Evolutionary conservation across 371 early-diverging fungal genomes (phyloP).

Genomic region (Mucor lusitanicus): DNA sequence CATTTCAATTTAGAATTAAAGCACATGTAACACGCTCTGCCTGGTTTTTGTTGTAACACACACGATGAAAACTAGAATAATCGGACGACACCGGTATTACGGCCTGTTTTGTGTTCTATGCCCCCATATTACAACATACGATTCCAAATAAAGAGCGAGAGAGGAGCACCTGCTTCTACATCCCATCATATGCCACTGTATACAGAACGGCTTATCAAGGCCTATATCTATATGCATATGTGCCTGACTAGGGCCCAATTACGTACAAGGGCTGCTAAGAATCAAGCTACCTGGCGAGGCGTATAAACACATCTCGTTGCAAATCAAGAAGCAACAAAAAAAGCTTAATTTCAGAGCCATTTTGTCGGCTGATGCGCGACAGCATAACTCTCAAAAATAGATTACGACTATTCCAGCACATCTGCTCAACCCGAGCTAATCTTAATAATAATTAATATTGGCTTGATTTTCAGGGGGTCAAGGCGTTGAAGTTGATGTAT

Average conservation of each 20-base stretch:
- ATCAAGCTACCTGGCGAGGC: neutral
- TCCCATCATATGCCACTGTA: neutral
- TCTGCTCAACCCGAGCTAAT: neutral
- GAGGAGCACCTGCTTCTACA: neutral
- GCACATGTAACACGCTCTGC: neutral
- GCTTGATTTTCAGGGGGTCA: neutral
- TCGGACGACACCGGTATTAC: slow-evolving; percentile 14
- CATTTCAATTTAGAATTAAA: neutral
- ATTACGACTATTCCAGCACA: neutral
- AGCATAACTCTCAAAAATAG: neutral
- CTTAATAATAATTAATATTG: neutral
- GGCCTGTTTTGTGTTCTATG: neutral
- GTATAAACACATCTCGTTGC: neutral
- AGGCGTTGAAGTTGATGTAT: neutral
- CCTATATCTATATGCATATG: neutral
- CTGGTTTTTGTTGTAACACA: slow-evolving; percentile 3
- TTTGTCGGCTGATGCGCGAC: neutral
- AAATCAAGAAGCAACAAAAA: neutral
- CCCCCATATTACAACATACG: slow-evolving; percentile 4
- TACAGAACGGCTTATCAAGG: neutral
- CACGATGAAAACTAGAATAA: neutral
- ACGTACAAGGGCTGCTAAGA: neutral
- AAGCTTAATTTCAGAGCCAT: neutral
- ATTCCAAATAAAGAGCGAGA: slow-evolving; percentile 2
- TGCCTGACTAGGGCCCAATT: neutral